Evolutionary conservation across 345 rosid species (phyloP), one percentile per base, ranked within the genome.

Genomic region (Syzygium grande): DNA sequence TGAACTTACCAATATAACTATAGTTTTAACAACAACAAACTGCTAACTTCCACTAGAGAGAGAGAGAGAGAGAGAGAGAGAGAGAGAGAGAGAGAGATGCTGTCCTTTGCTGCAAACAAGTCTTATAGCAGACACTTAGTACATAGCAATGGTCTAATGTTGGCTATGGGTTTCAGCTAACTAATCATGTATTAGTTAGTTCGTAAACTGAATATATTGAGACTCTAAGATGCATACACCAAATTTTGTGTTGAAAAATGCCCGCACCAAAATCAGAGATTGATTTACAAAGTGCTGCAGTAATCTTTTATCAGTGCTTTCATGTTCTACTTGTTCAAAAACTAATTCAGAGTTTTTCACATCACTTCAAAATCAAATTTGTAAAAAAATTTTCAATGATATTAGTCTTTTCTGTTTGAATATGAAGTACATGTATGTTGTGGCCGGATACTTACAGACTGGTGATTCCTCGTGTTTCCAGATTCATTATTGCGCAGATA

Each of bases 401-500:
- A 38, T 38, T 19, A 19, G 49, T 21, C 49, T 38, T 73, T 38
- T 19, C 4, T 19, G 27, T 9, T 10, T 61, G 38, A 65, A 25
- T 25, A 61, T 63, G 84, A 84, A 53, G 41, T 27, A 51, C 27
- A 27, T 43, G 83, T 46, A 22, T 49, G 25, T 29, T 29, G 25
- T 5, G 83, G 83, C 83, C 4, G 11, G 38, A 27, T 21, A 88
- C 89, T 84, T 85, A 88, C 89, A 89, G 96, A 29, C 13, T 86
- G 88, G n/a, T 92, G 95, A 83, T 91, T 96, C 91, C 94, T 93
- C 91, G 92, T 89, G 89, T 92, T 94, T 85, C 92, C 91, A 30
- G 98, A 65, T 19, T 65, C 94, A 88, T 93, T 95, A 89, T 88
- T 90, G 92, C 95, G 95, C 95, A 96, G 88, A 98, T 98, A 98